phyloP scores from a whole-genome alignment of 2,329 filamentous ascomycete species.

The Camillea tinctor region DNA sequence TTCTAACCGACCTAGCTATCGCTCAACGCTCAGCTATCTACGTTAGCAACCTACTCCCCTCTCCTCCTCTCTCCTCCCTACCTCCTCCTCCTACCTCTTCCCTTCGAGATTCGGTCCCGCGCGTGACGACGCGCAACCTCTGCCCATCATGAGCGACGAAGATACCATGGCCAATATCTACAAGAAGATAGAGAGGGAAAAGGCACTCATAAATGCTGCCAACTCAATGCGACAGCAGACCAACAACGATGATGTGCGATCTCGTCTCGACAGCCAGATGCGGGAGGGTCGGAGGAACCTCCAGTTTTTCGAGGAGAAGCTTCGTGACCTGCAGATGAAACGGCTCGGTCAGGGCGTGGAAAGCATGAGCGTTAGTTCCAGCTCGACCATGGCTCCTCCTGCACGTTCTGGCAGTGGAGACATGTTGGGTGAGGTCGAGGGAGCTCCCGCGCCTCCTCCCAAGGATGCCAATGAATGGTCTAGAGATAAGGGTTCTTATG shows the following conservation, averaged over 20 bases:
- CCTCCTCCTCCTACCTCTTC: not conserved
- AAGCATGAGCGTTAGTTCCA: conserved; percentile 61
- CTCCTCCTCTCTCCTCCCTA: not conserved
- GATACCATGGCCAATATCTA: conserved; percentile 62
- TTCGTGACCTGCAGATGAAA: conserved; percentile 84
- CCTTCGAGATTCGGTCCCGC: conserved; percentile 26
- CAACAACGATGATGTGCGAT: conserved; percentile 87
- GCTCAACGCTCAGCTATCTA: conserved; percentile 4
- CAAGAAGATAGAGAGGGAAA: conserved; percentile 97
- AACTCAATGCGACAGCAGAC: conserved; percentile 95
- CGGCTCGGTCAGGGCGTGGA: conserved; percentile 67
- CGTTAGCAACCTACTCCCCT: not conserved
- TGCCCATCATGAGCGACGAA: conserved; percentile 21
- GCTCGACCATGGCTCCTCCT: conserved; percentile 38
- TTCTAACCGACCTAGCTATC: not conserved
- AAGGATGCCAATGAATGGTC: conserved; percentile 58
- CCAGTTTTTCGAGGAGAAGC: conserved; percentile 90
- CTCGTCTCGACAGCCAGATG: conserved; percentile 89
- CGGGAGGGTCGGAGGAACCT: conserved; percentile 91
- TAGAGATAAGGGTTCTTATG: conserved; percentile 61
- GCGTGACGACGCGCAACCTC: conserved; percentile 37
- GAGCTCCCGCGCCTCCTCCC: conserved; percentile 65
- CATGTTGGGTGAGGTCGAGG: conserved; percentile 43
- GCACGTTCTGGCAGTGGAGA: conserved; percentile 47
- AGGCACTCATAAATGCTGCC: conserved; percentile 89